Conservation (phyloP, 2,329 filamentous ascomycete species). For the Cytospora schulzeri region DNA sequence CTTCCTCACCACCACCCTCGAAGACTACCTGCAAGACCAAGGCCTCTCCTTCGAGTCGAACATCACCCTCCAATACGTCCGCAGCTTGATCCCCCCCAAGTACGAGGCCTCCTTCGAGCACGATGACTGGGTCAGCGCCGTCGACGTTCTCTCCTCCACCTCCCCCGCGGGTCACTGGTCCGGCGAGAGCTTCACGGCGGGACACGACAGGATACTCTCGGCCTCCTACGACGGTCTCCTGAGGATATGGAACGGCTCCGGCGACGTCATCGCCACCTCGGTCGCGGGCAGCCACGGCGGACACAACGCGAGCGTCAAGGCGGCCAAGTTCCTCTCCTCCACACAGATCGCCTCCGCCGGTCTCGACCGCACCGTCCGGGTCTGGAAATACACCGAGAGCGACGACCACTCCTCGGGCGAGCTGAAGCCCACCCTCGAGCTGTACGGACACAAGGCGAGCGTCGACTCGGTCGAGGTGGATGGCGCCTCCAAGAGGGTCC, state of each 20-base stretch:
- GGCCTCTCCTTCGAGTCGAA: constrained; percentile 89
- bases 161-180: constrained; percentile 63
- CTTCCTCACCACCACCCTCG: constrained; percentile 85
- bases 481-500: constrained; percentile 71
- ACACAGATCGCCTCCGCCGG: constrained; percentile 80
- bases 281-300: constrained; percentile 66
- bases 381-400: constrained; percentile 85
- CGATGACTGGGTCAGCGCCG: constrained; percentile 91
- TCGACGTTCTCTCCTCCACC: constrained; percentile 76
- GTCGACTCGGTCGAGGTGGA: constrained; percentile 73
- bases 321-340: constrained; percentile 80
- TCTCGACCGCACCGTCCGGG: constrained; percentile 79
- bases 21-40: constrained; percentile 84
- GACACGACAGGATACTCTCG: constrained; percentile 79
- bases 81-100: constrained; percentile 83
- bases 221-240: constrained; percentile 89
- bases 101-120: constrained; percentile 94
- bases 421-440: constrained; percentile 74
- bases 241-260: constrained; percentile 86
- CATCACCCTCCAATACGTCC: constrained; percentile 88
- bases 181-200: constrained; percentile 49
- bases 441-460: constrained; percentile 49
- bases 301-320: constrained; percentile 76
- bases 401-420: constrained; percentile 60
- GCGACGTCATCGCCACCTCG: constrained; percentile 80